These are phyloP conservation scores for Kodamaea lidongshanica DNA, from an alignment of 805 yeast genomes.

Conservation along the genomic window DNA sequence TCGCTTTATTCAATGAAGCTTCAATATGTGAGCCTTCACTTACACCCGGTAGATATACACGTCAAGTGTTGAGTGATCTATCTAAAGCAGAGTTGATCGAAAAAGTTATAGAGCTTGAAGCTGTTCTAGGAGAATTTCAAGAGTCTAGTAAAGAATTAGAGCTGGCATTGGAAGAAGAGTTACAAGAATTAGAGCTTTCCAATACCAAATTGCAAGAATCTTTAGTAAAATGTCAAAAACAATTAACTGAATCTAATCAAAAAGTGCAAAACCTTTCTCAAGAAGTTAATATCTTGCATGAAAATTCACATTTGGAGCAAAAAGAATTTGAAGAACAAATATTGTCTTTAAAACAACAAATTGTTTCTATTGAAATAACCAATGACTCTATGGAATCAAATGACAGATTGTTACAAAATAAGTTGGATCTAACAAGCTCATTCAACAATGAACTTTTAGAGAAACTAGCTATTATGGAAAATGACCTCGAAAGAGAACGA, in stretches of 20 bases:
- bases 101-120: constrained; percentile 31
- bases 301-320: constrained; percentile 8
- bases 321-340: constrained; percentile 17
- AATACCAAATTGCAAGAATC: constrained; percentile 15
- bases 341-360: constrained; percentile 20
- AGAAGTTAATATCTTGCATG: constrained; percentile 18
- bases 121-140: constrained; percentile 36
- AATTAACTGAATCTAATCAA: constrained; percentile 15
- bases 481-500: constrained; percentile 30
- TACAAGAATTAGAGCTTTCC: constrained; percentile 26
- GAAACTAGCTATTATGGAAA: constrained; percentile 36
- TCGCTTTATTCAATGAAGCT: too few relatives aligned
- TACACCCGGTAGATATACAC: constrained; percentile 10
- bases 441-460: constrained; percentile 39
- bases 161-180: constrained; percentile 39
- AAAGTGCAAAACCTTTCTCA: constrained; percentile 11
- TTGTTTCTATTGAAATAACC: constrained; percentile 37
- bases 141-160: constrained; percentile 41
- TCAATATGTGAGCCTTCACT: too few relatives aligned
- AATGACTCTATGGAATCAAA: constrained; percentile 37
- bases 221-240: constrained; percentile 15
- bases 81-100: constrained; percentile 18
- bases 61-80: constrained; percentile 7
- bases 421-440: constrained; percentile 29
- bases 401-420: constrained; percentile 30